phyloP scores from a whole-genome alignment of 2,329 filamentous ascomycete species.

The Davidsoniella neocaledoniae region DNA sequence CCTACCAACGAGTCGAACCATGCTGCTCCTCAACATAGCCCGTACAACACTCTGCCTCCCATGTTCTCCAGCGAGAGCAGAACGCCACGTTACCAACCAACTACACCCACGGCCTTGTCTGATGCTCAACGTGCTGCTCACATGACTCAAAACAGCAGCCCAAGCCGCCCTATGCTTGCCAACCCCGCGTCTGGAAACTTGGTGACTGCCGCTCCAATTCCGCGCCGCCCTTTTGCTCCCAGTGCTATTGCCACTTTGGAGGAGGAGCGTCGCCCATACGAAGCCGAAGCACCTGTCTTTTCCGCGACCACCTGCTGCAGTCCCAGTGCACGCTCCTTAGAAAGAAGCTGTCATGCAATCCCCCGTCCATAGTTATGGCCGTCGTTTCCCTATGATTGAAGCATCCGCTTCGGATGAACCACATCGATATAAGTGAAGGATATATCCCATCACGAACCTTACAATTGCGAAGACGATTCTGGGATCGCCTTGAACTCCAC shows the following conservation, averaged over 20 bases:
- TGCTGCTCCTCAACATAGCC: constrained; percentile 1
- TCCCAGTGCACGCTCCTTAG: constrained; percentile 11
- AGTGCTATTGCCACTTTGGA: constrained; percentile 12
- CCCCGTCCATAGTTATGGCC: background rate
- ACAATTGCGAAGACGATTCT: too few species aligned
- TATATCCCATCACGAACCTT: too few species aligned
- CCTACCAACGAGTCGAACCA: constrained; percentile 2
- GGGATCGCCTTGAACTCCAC: too few species aligned
- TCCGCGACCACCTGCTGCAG: constrained; percentile 7
- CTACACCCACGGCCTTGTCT: constrained; percentile 3
- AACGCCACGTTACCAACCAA: constrained; percentile 1
- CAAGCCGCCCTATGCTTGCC: constrained; percentile 1
- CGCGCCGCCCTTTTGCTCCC: constrained; percentile 10
- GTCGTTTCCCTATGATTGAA: background rate
- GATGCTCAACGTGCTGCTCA: background rate
- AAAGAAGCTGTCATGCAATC: constrained; percentile 7
- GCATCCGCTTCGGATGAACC: background rate
- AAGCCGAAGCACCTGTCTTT: constrained; percentile 7
- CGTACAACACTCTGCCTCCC: constrained; percentile 3
- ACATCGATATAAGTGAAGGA: too few species aligned
- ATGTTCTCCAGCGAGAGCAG: constrained; percentile 1
- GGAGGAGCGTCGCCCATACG: constrained; percentile 9
- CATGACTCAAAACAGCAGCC: constrained; percentile 6
- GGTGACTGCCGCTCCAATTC: constrained; percentile 9
- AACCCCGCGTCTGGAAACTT: background rate